A percentile compares a stretch with the other conserved stretches of the same genome.
phyloP scores from a whole-genome alignment of 2,329 filamentous ascomycete species.

The Annulohypoxylon truncatum region DNA sequence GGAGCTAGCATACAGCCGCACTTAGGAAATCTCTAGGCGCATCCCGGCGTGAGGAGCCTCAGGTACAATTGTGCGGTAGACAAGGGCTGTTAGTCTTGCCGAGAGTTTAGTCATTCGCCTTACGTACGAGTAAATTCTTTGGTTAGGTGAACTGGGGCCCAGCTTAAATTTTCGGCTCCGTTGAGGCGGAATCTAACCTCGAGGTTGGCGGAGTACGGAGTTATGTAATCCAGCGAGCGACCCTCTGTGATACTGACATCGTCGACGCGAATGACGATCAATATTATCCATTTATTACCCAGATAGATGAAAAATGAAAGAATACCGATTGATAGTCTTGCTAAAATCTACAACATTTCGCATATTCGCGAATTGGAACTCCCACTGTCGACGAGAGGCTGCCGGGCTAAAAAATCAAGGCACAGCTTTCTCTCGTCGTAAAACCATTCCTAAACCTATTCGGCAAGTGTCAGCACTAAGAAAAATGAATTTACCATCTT shows the following conservation, averaged over 20 bases:
- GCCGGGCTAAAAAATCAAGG: not conserved
- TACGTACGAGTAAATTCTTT: not conserved
- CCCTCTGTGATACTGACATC: not conserved
- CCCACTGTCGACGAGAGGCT: too few species aligned
- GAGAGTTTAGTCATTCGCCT: constrained; percentile 6
- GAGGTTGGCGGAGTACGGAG: constrained; percentile 11
- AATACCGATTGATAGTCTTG: not conserved
- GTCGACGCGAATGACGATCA: not conserved
- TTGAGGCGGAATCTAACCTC: not conserved
- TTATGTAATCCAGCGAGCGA: not conserved
- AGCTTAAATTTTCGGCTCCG: not conserved
- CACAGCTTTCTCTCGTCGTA: not conserved
- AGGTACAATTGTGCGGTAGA: not conserved
- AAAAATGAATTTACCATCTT: not conserved
- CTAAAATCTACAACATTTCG: not conserved
- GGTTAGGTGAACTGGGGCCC: not conserved
- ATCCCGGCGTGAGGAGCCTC: constrained; percentile 3
- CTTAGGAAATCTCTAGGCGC: not conserved
- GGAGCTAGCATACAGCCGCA: not conserved
- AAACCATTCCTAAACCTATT: not conserved
- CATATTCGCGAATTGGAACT: not conserved
- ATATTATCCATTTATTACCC: not conserved
- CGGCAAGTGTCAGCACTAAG: constrained; percentile 1
- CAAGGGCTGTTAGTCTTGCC: not conserved
- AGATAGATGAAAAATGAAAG: not conserved